A percentile compares a stretch with the other conserved stretches of the same genome.
These are phyloP conservation scores for Coniochaeta hoffmannii DNA, from an alignment of 2,329 filamentous ascomycete species.

Conservation along the genomic window DNA sequence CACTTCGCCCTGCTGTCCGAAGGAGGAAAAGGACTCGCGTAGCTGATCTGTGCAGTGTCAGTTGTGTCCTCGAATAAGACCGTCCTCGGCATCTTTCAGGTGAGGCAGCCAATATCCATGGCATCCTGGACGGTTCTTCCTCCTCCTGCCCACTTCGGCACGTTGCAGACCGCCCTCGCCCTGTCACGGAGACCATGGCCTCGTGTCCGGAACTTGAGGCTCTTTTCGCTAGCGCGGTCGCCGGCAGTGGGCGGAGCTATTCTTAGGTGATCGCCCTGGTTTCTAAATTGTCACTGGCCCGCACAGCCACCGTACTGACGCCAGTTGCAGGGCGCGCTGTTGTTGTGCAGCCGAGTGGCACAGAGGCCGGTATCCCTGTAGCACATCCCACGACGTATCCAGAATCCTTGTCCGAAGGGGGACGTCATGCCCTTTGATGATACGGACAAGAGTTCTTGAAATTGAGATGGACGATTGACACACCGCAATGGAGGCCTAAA, in stretches of 20 bases:
- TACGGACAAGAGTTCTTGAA: no score
- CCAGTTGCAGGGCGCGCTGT: not conserved
- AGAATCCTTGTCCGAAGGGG: not conserved
- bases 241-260: not conserved
- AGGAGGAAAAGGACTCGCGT: not conserved
- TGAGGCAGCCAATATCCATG: not conserved
- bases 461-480: no score
- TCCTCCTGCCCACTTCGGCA: not conserved
- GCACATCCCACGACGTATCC: not conserved
- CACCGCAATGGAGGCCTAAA: no score
- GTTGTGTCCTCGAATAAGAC: not conserved
- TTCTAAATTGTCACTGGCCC: not conserved
- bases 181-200: not conserved
- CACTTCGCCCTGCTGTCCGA: not conserved
- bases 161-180: not conserved
- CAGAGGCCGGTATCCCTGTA: not conserved
- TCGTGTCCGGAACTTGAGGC: conserved; percentile 1
- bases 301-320: not conserved
- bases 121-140: not conserved
- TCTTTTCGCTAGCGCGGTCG: not conserved
- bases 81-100: no score
- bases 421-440: not conserved
- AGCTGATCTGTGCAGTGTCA: no score
- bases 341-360: not conserved
- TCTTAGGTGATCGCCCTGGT: not conserved